Evolutionary conservation across 208 protist species (phyloP), one percentile per base, ranked within the genome.

Genomic region (Leishmania aethiopica): DNA sequence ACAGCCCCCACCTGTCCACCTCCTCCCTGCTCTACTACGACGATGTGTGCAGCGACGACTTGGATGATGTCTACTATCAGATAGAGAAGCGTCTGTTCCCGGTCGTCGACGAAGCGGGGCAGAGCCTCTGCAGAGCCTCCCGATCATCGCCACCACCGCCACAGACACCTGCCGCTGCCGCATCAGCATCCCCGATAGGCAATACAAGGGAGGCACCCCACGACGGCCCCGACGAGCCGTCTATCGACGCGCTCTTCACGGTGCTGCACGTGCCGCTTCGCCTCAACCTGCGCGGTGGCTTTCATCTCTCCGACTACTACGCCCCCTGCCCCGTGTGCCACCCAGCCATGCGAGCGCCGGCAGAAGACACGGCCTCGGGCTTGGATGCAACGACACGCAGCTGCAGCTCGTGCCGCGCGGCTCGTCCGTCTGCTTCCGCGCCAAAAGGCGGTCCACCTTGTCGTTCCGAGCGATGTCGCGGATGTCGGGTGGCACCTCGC

Each of bases 21-120:
- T 83, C 82, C 10, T 88, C 84, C 13, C 72, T 91, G 25, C 79
- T 91, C 51, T 91, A 86, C 74, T 91, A 88, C 88, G 77, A 87
- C 64, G 88, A 91, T 71, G 82, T 91, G 19, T 80, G 86, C 82
- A 84, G 72, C 53, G 85, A 86, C 28, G 84, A 70, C 49, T 75
- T 91, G 59, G 81, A 84, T 67, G 78, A 84, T 40, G 78, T 89
- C 17, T 79, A 83, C 55, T 84, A 85, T 55, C 81, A 85, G 28
- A 73, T 89, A 37, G 79, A 82, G 53, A 86, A 86, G 60, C 78
- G 75, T 1, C 81, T 83, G 22, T 83, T 82, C 42, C 75, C 81
- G 10, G 45, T 81, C 5, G 66, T 17, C 37, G 66, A 72, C 45
- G 78, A 82, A 45, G 62, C 69, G 1, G 71, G 35, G 40, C 37